A percentile compares a stretch with the other conserved stretches of the same genome.
phyloP scores from a whole-genome alignment of 495 filamentous ascomycete genomes.

The Trichoderma erinaceum region DNA sequence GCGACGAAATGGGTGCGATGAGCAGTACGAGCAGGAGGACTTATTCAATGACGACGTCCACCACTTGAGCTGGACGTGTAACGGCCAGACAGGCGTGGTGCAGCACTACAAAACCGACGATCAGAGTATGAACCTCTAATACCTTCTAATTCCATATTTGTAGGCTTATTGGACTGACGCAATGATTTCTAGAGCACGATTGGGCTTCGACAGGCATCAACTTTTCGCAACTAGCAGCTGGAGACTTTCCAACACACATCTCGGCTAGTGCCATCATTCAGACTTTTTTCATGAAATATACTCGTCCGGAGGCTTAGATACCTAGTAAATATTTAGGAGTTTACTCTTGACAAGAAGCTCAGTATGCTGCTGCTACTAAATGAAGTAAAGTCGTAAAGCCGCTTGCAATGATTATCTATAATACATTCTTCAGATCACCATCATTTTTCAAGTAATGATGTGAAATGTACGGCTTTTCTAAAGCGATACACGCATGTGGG shows the following conservation, averaged over 20 bases:
- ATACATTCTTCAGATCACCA: no score
- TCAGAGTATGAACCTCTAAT: constrained; percentile 20
- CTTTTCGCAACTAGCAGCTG: constrained; percentile 29
- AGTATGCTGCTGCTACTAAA: no score
- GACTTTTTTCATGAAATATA: constrained; percentile 29
- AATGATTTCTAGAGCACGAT: constrained; percentile 19
- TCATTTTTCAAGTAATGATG: no score
- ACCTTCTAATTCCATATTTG: neutral
- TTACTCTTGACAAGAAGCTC: no score
- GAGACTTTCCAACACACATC: constrained; percentile 27
- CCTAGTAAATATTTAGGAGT: neutral
- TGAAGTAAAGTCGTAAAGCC: no score
- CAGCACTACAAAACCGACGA: constrained; percentile 44
- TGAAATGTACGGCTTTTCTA: no score
- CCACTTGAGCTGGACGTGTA: constrained; percentile 33
- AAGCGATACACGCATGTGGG: no score
- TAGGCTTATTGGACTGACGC: neutral
- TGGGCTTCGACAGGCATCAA: constrained; percentile 34
- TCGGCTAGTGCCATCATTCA: constrained; percentile 29
- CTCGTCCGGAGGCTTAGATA: constrained; percentile 2
- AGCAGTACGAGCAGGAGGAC: constrained; percentile 23
- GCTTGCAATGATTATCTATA: no score
- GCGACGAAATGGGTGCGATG: constrained; percentile 29
- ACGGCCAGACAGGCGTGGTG: constrained; percentile 29
- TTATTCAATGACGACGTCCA: constrained; percentile 29